Evolutionary conservation across 2,329 filamentous ascomycete genomes (phyloP), one percentile per base, ranked within the genome.

Genomic region (Fusarium keratoplasticum): DNA sequence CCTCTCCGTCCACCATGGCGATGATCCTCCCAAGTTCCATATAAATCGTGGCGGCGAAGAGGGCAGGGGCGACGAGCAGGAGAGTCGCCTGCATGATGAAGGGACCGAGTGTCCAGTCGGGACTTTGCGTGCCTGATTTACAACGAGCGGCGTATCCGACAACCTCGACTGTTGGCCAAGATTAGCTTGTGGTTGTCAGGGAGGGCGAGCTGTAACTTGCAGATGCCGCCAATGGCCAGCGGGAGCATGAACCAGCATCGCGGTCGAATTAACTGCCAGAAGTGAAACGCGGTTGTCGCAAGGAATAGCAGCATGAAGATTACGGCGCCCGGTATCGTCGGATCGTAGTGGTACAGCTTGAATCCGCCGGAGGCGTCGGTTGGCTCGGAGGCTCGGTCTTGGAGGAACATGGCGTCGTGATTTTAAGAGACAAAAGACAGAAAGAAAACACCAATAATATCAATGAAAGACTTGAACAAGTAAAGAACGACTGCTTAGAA

Each of bases 21-120:
- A 57, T 57, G 5, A 57, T 57, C 31, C 54, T 57, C 8, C 54
- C 54, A 57, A 57, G 54, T 16, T 57, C 54, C 61, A 64, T 64
- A 14, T 64, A 64, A 14, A 64, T 64, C 31, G 66, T 64, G 2
- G 63, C 63, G 27, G 63, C 63, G 20, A 38, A 66, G n/a, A 66
- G 42, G 18, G 63, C 63, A 22, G 63, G 63, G 0, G 63, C 63
- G 25, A 66, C 63, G 22, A 66, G 63, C 22, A 66, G 58, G n/a
- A 64, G 61, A 27, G 54, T 64, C 13, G 35, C 61, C 29, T 64
- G 61, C 16, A 64, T 64, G 25, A 64, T 50, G 9, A 55, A 64
- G 20, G 44, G 44, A 0, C 61, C 61, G 10, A 54, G 36, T 3
- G 20, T 31, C 35, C 64, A 57, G 8, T 55, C 54, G 22, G 64